Evolutionary conservation across 352 stramenopile species (phyloP).

Genomic region (Chrysophaeum taylorii): DNA sequence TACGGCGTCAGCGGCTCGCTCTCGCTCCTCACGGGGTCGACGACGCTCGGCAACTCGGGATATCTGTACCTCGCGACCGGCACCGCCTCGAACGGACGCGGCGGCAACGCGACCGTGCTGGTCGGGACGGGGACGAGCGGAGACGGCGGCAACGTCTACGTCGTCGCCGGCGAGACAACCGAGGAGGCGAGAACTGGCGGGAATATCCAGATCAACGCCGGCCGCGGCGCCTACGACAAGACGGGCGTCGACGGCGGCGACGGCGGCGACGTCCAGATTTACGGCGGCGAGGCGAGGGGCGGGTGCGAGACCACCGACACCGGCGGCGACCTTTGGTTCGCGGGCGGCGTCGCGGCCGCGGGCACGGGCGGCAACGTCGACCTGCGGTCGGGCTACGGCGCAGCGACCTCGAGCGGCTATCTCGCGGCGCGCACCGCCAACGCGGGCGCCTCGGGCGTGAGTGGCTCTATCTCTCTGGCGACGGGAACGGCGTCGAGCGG

Average conservation of each 20-base stretch:
- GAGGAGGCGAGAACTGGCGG: not conserved
- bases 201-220: not conserved
- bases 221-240: not conserved
- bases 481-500: constrained; percentile 17
- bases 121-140: constrained; percentile 43
- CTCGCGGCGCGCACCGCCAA: constrained; percentile 30
- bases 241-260: constrained; percentile 7
- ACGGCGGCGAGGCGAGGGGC: constrained; percentile 26
- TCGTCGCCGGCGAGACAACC: constrained; percentile 27
- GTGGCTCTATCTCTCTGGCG: not conserved
- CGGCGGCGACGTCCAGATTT: constrained; percentile 28
- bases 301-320: constrained; percentile 27
- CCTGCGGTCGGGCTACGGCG: not conserved
- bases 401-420: constrained; percentile 15
- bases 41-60: constrained; percentile 51
- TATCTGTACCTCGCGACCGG: constrained; percentile 53
- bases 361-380: constrained; percentile 16
- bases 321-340: constrained; percentile 14
- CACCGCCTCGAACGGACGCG: constrained; percentile 41
- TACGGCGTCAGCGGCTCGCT: constrained; percentile 37
- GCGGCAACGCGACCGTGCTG: constrained; percentile 52
- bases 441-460: constrained; percentile 20
- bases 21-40: constrained; percentile 33
- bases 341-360: constrained; percentile 20
- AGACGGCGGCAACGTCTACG: constrained; percentile 38